Conservation (phyloP, 345 rosid genomes). For the Viola odorata region DNA sequence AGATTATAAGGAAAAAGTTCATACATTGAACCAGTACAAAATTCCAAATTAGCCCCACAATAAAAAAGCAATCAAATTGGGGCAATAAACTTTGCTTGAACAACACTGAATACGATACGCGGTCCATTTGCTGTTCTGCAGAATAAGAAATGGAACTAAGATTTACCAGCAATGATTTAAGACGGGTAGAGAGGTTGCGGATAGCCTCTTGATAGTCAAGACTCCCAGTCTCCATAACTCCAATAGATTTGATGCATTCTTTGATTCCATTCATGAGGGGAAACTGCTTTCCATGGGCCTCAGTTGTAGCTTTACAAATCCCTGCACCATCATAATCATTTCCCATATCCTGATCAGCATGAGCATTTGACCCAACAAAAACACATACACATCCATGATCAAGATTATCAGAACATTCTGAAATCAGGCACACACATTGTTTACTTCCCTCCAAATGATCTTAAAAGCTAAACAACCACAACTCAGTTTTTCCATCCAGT, state of each 20-base stretch:
- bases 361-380: background rate
- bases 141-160: background rate
- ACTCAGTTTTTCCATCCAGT: too few relatives aligned
- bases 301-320: constrained; percentile 51
- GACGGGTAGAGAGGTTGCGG: constrained; percentile 41
- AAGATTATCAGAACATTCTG: too few relatives aligned
- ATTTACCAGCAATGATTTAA: constrained; percentile 47
- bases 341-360: background rate
- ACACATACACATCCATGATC: background rate
- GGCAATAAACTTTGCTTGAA: background rate
- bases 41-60: background rate
- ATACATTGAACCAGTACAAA: background rate
- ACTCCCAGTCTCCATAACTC: constrained; percentile 43
- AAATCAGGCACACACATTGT: too few relatives aligned
- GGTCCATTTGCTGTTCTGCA: background rate
- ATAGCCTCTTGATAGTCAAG: constrained; percentile 44
- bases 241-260: constrained; percentile 62
- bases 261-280: constrained; percentile 71
- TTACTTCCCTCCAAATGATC: too few relatives aligned
- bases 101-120: background rate
- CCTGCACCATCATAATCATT: constrained; percentile 30
- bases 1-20: background rate
- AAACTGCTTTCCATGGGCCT: constrained; percentile 64
- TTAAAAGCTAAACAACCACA: too few relatives aligned
- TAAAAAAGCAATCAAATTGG: background rate